Percentiles rank a stretch among this genome's conserved stretches.
These are phyloP conservation scores for Citrus cavaleriei DNA, from an alignment of 345 rosid species.

Conservation along the genomic window DNA sequence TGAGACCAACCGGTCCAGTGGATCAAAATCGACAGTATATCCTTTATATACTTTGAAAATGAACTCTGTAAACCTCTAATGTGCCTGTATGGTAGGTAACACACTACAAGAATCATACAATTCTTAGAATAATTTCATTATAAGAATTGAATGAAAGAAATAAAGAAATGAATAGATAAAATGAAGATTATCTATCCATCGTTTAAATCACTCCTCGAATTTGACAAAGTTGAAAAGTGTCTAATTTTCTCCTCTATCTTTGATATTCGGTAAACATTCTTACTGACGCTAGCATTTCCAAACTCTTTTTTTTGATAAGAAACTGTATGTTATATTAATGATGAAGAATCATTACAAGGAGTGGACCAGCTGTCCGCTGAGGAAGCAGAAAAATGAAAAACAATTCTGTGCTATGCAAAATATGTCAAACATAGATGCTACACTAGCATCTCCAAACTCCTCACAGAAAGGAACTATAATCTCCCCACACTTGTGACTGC, in stretches of 20 bases:
- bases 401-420: background rate
- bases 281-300: background rate
- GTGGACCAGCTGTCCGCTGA: too few species aligned
- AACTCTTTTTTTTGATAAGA: too few species aligned
- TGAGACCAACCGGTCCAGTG: too few species aligned
- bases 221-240: background rate
- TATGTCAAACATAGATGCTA: too few species aligned
- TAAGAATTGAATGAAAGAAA: background rate
- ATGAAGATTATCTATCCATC: background rate
- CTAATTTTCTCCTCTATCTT: background rate
- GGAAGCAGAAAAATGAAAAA: too few species aligned
- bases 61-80: background rate
- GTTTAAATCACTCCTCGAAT: background rate
- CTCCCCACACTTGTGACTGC: background rate
- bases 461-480: background rate
- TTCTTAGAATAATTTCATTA: background rate
- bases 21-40: background rate
- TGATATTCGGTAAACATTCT: background rate
- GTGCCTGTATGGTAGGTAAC: background rate
- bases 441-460: background rate
- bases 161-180: background rate
- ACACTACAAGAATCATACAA: background rate
- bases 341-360: too few species aligned
- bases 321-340: too few species aligned
- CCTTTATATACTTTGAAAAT: background rate